Conservation (phyloP, 306 rosid genomes). For the Casuarina cunninghamiana region DNA sequence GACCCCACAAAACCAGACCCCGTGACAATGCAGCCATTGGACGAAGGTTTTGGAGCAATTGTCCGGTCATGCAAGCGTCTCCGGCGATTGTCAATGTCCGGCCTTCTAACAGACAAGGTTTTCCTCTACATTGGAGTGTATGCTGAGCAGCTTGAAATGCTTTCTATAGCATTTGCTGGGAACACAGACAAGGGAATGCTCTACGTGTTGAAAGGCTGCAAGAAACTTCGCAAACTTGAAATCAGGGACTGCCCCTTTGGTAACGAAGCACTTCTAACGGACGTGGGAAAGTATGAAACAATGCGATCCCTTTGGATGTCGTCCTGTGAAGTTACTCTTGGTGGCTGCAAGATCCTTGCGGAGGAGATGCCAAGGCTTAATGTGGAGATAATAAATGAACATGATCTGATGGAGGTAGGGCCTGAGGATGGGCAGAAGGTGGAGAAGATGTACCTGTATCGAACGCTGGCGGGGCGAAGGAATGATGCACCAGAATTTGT, state of each 20-base stretch:
- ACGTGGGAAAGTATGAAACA: slow-evolving; percentile 97
- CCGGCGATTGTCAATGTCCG: slow-evolving; percentile 76
- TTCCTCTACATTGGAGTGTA: slow-evolving; percentile 89
- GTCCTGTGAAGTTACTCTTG: slow-evolving; percentile 78
- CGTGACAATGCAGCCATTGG: slow-evolving; percentile 68
- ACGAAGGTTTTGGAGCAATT: slow-evolving; percentile 96
- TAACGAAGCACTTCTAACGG: slow-evolving; percentile 66
- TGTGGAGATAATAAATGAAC: slow-evolving; percentile 82
- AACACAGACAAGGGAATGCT: slow-evolving; percentile 87
- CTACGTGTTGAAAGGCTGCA: slow-evolving; percentile 87
- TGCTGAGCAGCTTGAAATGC: slow-evolving; percentile 89
- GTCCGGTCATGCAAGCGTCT: slow-evolving; percentile 82
- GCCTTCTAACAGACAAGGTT: slow-evolving; percentile 70
- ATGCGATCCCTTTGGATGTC: slow-evolving; percentile 99
- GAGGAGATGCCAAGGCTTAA: slow-evolving; percentile 77
- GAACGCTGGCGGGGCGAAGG: slow-evolving; percentile 75
- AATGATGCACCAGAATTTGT: slow-evolving; percentile 85
- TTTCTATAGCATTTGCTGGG: slow-evolving; percentile 92
- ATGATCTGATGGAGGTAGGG: slow-evolving; percentile 41
- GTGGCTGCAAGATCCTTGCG: slow-evolving; percentile 76
- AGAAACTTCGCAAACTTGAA: slow-evolving; percentile 93
- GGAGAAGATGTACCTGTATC: slow-evolving; percentile 86
- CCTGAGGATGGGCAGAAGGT: slow-evolving; percentile 52
- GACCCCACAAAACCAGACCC: slow-evolving; percentile 74
- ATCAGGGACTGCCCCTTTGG: slow-evolving; percentile 91